These are phyloP conservation scores for Blastobotrys capitulatus DNA, from an alignment of 1,139 yeast species.

Conservation along the genomic window DNA sequence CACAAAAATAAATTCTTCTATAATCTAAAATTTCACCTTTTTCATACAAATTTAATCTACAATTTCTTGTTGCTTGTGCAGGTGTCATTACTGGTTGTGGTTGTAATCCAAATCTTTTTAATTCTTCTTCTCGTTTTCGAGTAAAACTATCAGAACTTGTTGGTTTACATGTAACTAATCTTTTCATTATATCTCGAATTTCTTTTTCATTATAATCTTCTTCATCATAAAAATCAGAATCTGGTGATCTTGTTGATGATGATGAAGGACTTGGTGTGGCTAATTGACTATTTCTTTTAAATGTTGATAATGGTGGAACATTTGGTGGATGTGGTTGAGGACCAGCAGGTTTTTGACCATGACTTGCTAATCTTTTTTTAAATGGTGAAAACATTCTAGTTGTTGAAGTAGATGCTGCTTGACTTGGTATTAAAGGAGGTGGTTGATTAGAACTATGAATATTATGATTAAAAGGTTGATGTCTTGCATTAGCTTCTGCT, in stretches of 20 bases:
- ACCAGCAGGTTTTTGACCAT: constrained; percentile 5
- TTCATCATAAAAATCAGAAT: neutral
- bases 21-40: constrained; percentile 45
- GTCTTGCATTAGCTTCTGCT: constrained; percentile 5
- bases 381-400: constrained; percentile 24
- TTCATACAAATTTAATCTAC: constrained; percentile 39
- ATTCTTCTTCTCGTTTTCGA: constrained; percentile 12
- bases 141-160: constrained; percentile 9
- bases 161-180: constrained; percentile 18
- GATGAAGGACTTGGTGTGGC: neutral
- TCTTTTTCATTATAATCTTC: constrained; percentile 12
- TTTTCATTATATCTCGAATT: constrained; percentile 19
- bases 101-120: constrained; percentile 7
- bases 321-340: constrained; percentile 1
- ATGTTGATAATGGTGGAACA: neutral
- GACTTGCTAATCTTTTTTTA: constrained; percentile 14
- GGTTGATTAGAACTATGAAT: neutral
- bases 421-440: constrained; percentile 11
- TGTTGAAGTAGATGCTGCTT: constrained; percentile 21
- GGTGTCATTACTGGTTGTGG: constrained; percentile 23
- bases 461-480: neutral
- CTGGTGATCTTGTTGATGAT: neutral
- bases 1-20: constrained; percentile 41
- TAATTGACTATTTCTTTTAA: neutral
- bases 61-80: constrained; percentile 23